phyloP scores from a whole-genome alignment of 2,329 filamentous ascomycete species.

The Talaromyces funiculosus region DNA sequence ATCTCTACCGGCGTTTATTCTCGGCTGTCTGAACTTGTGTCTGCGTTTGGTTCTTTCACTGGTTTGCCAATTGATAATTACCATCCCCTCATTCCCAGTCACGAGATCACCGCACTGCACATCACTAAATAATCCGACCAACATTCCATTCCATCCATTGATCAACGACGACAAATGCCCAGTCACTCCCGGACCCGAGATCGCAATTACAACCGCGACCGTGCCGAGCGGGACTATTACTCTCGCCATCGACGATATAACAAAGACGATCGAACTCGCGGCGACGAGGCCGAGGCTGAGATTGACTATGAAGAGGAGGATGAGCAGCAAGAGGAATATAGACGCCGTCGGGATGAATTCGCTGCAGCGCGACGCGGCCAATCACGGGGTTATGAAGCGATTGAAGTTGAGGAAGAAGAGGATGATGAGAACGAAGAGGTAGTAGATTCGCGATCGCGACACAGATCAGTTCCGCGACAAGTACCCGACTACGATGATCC shows the following conservation, averaged over 20 bases:
- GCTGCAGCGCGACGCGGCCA: constrained; percentile 18
- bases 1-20: not conserved
- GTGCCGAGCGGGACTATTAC: constrained; percentile 23
- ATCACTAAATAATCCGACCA: not conserved
- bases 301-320: constrained; percentile 4
- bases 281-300: constrained; percentile 9
- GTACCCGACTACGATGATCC: not conserved
- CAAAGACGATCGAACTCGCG: constrained; percentile 18
- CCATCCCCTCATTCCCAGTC: not conserved
- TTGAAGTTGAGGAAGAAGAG: constrained; percentile 18
- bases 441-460: not conserved
- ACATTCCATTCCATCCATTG: not conserved
- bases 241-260: constrained; percentile 29
- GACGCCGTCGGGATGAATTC: constrained; percentile 12
- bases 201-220: constrained; percentile 24
- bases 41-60: not conserved
- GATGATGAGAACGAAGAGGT: not conserved
- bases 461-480: not conserved
- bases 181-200: constrained; percentile 31
- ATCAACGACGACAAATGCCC: constrained; percentile 24
- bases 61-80: not conserved
- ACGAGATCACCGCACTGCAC: not conserved
- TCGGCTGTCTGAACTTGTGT: not conserved
- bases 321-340: constrained; percentile 7
- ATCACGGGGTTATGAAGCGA: constrained; percentile 17